Percentiles rank a stretch among this genome's conserved stretches.
Evolutionary conservation across 2,329 filamentous ascomycete species (phyloP).

Genomic region (Aspergillus thermomutatus): DNA sequence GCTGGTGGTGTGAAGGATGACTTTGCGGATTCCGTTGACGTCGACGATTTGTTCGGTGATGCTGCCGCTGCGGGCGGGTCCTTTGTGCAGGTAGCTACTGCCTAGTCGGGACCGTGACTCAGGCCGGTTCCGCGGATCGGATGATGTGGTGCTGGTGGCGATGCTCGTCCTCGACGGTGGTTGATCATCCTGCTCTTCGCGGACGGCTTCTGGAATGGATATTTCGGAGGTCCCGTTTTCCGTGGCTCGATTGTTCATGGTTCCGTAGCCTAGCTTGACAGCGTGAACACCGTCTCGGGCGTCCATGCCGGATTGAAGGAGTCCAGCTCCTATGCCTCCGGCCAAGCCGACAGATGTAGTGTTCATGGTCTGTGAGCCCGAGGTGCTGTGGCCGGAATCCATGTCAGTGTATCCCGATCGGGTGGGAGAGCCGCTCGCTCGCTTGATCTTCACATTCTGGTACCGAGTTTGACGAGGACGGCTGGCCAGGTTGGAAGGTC

Average conservation of each 20-base stretch:
- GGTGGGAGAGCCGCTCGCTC: conserved; percentile 41
- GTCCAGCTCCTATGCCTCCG: conserved; percentile 53
- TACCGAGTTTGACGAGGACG: conserved; percentile 60
- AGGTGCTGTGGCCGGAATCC: conserved; percentile 41
- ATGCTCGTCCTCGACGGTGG: conserved; percentile 19
- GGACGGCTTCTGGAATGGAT: conserved; percentile 30
- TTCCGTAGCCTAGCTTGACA: conserved; percentile 55
- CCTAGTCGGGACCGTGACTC: conserved; percentile 19
- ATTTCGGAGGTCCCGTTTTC: conserved; percentile 19
- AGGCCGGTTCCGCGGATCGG: conserved; percentile 18
- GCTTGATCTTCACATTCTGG: conserved; percentile 64
- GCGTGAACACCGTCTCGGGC: conserved; percentile 66
- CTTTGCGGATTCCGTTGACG: conserved; percentile 69
- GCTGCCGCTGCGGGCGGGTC: conserved; percentile 65
- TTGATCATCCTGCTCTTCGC: conserved; percentile 29
- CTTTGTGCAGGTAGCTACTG: conserved; percentile 37
- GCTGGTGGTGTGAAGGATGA: conserved; percentile 68
- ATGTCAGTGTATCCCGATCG: conserved; percentile 34
- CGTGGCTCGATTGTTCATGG: conserved; percentile 32
- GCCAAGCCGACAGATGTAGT: conserved; percentile 38
- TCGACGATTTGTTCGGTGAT: conserved; percentile 78
- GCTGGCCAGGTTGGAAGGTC: conserved; percentile 61
- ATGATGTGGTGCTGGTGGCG: conserved; percentile 22
- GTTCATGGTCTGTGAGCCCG: conserved; percentile 29
- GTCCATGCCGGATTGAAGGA: conserved; percentile 52